Conservation (phyloP, 2,329 filamentous ascomycete species). For the Hypoxylon sp. region DNA sequence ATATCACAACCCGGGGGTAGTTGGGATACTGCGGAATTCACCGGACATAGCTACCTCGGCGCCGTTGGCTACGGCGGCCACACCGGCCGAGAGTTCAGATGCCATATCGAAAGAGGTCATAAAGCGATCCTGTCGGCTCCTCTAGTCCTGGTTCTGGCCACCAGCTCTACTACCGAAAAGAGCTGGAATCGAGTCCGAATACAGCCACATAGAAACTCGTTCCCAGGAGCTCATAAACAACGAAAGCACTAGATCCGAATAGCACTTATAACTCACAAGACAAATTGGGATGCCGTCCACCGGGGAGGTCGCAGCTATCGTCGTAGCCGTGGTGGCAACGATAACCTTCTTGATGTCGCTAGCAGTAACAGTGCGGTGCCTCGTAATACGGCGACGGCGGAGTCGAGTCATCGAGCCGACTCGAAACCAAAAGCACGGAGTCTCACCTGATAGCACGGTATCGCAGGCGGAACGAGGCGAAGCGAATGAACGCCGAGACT, state of each 20-base stretch:
- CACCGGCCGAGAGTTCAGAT: neutral
- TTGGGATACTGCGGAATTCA: constrained; percentile 3
- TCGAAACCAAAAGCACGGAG: constrained; percentile 15
- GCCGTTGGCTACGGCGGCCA: constrained; percentile 1
- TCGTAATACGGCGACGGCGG: constrained; percentile 22
- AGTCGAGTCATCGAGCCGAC: constrained; percentile 17
- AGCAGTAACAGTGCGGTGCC: constrained; percentile 27
- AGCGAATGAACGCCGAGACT: constrained; percentile 14
- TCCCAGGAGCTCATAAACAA: neutral
- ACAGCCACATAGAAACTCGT: neutral
- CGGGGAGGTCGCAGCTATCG: constrained; percentile 28
- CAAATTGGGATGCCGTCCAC: constrained; percentile 5
- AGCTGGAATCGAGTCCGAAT: neutral
- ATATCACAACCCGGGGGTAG: neutral
- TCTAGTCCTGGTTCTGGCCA: too few species aligned
- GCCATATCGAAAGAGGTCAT: neutral
- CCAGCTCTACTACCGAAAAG: too few species aligned
- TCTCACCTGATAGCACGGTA: constrained; percentile 4
- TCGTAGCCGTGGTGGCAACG: constrained; percentile 32
- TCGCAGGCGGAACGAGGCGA: constrained; percentile 10
- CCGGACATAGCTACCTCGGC: constrained; percentile 4
- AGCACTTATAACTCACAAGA: neutral
- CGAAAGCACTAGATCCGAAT: neutral
- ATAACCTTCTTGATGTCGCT: constrained; percentile 26
- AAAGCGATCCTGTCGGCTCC: neutral